phyloP scores from a whole-genome alignment of 345 rosid genomes.

The Erucastrum elatum region DNA sequence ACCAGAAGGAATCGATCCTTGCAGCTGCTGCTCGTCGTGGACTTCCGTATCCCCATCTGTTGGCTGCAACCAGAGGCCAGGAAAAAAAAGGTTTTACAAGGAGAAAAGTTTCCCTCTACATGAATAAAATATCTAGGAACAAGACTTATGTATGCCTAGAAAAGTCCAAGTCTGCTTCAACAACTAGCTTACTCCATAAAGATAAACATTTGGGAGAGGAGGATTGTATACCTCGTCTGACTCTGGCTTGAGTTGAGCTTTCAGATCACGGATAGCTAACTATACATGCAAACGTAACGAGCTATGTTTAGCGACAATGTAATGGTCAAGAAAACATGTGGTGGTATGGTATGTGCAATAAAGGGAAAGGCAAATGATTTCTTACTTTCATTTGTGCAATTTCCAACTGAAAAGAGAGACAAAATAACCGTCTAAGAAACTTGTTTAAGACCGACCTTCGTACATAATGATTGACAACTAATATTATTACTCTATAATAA shows the following conservation, averaged over 20 bases:
- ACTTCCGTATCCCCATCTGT: background rate
- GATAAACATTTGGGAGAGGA: background rate
- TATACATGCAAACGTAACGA: slow-evolving; percentile 33
- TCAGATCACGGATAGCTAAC: slow-evolving; percentile 90
- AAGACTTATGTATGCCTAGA: background rate
- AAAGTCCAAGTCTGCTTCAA: background rate
- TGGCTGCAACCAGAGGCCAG: no score
- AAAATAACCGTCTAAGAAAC: slow-evolving; percentile 20
- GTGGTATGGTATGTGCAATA: background rate
- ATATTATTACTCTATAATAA: background rate
- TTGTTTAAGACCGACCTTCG: background rate
- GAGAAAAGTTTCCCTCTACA: slow-evolving; percentile 1
- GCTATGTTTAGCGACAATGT: slow-evolving; percentile 4
- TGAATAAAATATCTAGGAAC: background rate
- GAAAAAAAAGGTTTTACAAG: no score
- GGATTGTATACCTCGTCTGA: slow-evolving; percentile 71
- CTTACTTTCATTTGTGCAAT: slow-evolving; percentile 83
- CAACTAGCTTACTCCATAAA: background rate
- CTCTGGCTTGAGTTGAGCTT: slow-evolving; percentile 86
- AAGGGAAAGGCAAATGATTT: background rate
- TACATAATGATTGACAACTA: background rate
- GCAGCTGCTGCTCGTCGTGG: background rate
- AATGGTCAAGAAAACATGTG: slow-evolving; percentile 2
- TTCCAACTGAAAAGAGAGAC: slow-evolving; percentile 63
- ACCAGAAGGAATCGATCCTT: background rate